These are phyloP conservation scores for Phlebopus sp. DNA, from an alignment of 1,284 basidiomycete species.

Conservation along the genomic window DNA sequence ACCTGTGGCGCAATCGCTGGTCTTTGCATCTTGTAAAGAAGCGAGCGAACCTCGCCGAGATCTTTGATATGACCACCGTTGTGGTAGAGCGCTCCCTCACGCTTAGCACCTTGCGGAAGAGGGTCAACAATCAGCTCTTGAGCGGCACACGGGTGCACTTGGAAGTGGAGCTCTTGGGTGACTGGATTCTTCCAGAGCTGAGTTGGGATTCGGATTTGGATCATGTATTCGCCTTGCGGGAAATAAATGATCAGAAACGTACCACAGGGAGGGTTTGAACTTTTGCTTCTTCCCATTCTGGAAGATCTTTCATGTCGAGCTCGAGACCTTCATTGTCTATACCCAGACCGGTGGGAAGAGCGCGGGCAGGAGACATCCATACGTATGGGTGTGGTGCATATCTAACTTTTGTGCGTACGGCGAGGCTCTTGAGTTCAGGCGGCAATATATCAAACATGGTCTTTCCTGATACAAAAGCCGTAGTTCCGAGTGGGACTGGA, in stretches of 20 bases:
- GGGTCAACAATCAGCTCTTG: constrained; percentile 52
- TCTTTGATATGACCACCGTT: constrained; percentile 65
- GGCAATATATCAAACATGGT: constrained; percentile 86
- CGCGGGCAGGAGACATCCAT: constrained; percentile 70
- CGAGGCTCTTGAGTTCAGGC: constrained; percentile 73
- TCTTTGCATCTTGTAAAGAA: constrained; percentile 71
- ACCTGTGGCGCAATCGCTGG: constrained; percentile 68
- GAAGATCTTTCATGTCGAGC: constrained; percentile 53
- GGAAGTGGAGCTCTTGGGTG: constrained; percentile 66
- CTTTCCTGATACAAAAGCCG: constrained; percentile 78
- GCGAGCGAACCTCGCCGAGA: constrained; percentile 55
- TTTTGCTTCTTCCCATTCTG: constrained; percentile 63
- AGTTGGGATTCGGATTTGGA: constrained; percentile 1
- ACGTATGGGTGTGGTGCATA: constrained; percentile 75
- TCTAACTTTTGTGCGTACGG: constrained; percentile 64
- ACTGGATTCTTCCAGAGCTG: constrained; percentile 80
- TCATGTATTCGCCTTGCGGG: not conserved
- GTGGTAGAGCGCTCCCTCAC: constrained; percentile 56
- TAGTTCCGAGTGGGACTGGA: constrained; percentile 81
- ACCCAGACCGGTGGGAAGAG: constrained; percentile 66
- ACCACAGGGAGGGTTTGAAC: constrained; percentile 68
- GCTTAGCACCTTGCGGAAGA: constrained; percentile 46
- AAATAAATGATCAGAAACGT: constrained; percentile 20
- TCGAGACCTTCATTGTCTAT: constrained; percentile 69
- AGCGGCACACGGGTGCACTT: constrained; percentile 62